Conservation (phyloP, 169 alveolate genomes). For the Plasmodium gallinaceum region DNA sequence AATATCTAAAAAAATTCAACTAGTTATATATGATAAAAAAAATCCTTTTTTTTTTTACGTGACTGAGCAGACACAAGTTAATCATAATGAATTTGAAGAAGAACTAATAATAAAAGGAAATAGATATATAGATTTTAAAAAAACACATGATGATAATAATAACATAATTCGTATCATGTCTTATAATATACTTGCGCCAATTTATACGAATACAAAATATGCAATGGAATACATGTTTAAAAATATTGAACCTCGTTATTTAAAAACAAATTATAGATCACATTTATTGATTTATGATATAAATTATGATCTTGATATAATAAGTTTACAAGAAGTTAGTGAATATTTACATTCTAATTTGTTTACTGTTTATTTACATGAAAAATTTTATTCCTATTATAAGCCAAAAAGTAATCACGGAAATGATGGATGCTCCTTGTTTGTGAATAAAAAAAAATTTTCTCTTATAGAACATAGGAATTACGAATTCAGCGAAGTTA, state of each 20-base stretch:
- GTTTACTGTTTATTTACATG: conserved; percentile 45
- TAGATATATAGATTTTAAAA: conserved; percentile 38
- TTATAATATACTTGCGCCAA: conserved; percentile 71
- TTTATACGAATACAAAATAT: conserved; percentile 69
- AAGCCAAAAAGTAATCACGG: conserved; percentile 46
- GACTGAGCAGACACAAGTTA: conserved; percentile 45
- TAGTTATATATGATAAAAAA: conserved; percentile 63
- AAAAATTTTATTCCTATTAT: conserved; percentile 38
- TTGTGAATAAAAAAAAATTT: conserved; percentile 69
- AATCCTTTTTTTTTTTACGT: conserved; percentile 47
- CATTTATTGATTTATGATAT: conserved; percentile 58
- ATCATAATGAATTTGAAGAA: conserved; percentile 24
- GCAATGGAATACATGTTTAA: conserved; percentile 62
- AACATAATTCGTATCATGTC: conserved; percentile 48
- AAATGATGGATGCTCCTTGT: conserved; percentile 76
- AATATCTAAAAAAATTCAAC: conserved; percentile 31
- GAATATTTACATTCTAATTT: conserved; percentile 54
- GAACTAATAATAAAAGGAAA: conserved; percentile 42
- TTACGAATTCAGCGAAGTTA: conserved; percentile 55
- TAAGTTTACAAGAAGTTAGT: conserved; percentile 73
- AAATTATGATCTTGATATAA: conserved; percentile 46
- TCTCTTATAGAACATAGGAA: conserved; percentile 43
- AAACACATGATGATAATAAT: not conserved
- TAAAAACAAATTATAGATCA: conserved; percentile 72
- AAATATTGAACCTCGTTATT: conserved; percentile 51